Evolutionary conservation across 129 eudicot species (phyloP), one percentile per base, ranked within the genome.

Genomic region (Mikania micrantha): DNA sequence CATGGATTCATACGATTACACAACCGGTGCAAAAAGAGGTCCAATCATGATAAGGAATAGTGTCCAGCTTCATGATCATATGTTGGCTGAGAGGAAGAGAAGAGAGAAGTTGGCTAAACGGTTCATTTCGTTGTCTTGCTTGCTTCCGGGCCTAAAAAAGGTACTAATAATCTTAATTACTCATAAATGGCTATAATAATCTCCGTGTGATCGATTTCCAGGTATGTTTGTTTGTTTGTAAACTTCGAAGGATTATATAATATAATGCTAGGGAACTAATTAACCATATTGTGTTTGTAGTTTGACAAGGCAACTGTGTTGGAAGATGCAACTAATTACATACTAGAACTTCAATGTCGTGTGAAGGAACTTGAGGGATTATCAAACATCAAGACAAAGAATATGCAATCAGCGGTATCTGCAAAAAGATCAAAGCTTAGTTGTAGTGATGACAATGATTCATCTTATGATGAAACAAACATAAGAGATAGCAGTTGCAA

Each of bases 61-160:
- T 1, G 61, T 72, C 60, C 85, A 81, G 54, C 80, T 84, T 53
- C 83, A 77, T 65, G 90, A 88, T 57, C 91, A 88, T 60, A 81
- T 78, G 59, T 32, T 82, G 35, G 87, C 91, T 0, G 96, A 88
- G 74, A 85, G 92, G 48, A 88, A 81, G 76, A 60, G 96, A 40
- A 73, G 96, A 45, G 89, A 88, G 75, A 79, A 78, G 66, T 71
- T 85, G 50, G 83, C 81, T 49, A 80, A 79, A 57, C 65, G 56
- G 2, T 85, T 88, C 49, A 34, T 80, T 2, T 77, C 81, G 5
- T 78, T 88, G 54, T 80, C 96, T 3, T 69, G 88, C 66, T 75
- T 88, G 20, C 75, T 88, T 67, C 96, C 96, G 13, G 87, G 80
- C 29, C 73, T 82, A 1, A 82, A 82, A 60, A 82, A 82, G 87